Evolutionary conservation across 2,329 filamentous ascomycete species (phyloP).

Genomic region (Cryphonectria carpinicola): DNA sequence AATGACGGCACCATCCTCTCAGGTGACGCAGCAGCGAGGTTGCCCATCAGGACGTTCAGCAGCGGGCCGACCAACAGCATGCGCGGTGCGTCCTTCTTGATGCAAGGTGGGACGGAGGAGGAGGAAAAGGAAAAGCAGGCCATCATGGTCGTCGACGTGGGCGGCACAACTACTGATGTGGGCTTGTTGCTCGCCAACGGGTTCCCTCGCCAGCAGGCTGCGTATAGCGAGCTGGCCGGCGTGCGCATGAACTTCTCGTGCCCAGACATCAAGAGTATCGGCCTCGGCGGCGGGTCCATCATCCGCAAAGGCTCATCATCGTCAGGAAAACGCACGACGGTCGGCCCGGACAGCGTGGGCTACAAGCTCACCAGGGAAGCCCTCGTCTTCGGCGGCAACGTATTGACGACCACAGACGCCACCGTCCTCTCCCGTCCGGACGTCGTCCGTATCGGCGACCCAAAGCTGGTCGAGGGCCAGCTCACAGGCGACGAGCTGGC

Average conservation of each 20-base stretch:
- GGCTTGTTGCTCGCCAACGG: conserved; percentile 53
- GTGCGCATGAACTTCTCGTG: conserved; percentile 48
- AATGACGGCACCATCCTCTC: conserved; percentile 54
- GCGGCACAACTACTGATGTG: conserved; percentile 58
- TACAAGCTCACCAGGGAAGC: conserved; percentile 50
- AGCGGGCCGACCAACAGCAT: conserved; percentile 56
- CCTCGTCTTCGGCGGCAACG: conserved; percentile 50
- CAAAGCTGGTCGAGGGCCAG: conserved; percentile 33
- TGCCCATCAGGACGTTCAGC: conserved; percentile 53
- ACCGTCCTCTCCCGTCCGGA: conserved; percentile 48
- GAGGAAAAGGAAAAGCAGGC: conserved; percentile 14
- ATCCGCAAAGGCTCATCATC: conserved; percentile 35
- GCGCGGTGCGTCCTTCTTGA: conserved; percentile 53
- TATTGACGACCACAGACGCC: conserved; percentile 53
- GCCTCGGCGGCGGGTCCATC: conserved; percentile 48
- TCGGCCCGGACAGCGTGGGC: conserved; percentile 57
- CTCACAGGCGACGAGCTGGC: conserved; percentile 40
- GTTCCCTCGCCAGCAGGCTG: conserved; percentile 51
- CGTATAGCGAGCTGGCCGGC: conserved; percentile 49
- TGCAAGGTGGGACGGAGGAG: conserved; percentile 43
- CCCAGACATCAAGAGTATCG: conserved; percentile 45
- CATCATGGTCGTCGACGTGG: conserved; percentile 55
- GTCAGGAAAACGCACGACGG: conserved; percentile 37
- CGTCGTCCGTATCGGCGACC: conserved; percentile 48
- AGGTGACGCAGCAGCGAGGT: conserved; percentile 44